phyloP scores from a whole-genome alignment of 805 yeast genomes.

The Metschnikowia henanensis region DNA sequence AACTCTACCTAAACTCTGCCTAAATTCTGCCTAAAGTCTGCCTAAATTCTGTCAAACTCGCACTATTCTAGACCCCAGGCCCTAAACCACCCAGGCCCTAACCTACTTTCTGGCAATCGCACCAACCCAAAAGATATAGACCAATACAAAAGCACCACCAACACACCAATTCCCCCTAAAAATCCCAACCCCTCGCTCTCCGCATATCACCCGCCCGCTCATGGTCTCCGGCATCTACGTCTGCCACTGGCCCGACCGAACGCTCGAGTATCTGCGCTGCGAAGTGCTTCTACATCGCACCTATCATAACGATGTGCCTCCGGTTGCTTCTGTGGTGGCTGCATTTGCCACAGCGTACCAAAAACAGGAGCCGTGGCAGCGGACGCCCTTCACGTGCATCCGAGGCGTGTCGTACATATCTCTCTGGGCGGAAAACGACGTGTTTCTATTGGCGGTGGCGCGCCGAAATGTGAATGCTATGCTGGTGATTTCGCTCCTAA shows the following conservation, averaged over 20 bases:
- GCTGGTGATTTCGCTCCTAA: constrained; percentile 57
- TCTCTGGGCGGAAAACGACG: constrained; percentile 45
- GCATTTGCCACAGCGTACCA: constrained; percentile 27
- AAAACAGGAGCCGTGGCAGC: constrained; percentile 11
- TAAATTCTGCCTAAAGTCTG: no score
- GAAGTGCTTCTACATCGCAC: constrained; percentile 36
- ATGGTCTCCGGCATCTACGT: constrained; percentile 42
- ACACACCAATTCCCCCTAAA: no score
- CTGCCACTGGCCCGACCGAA: constrained; percentile 34
- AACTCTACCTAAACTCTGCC: no score
- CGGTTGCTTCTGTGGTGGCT: constrained; percentile 22
- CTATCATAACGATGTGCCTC: constrained; percentile 34
- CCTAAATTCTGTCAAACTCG: no score
- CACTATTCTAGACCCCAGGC: no score
- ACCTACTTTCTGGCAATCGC: no score
- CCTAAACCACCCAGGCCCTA: no score
- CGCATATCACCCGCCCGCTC: neutral
- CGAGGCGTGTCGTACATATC: constrained; percentile 57
- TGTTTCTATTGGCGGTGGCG: constrained; percentile 43
- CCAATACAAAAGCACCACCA: no score
- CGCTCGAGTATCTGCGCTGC: constrained; percentile 23
- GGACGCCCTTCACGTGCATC: constrained; percentile 44
- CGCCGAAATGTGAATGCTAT: constrained; percentile 54
- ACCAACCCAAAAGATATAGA: no score
- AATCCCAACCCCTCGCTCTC: no score